Evolutionary conservation across 2,329 filamentous ascomycete genomes (phyloP).

Genomic region (Claviceps quebecensis): DNA sequence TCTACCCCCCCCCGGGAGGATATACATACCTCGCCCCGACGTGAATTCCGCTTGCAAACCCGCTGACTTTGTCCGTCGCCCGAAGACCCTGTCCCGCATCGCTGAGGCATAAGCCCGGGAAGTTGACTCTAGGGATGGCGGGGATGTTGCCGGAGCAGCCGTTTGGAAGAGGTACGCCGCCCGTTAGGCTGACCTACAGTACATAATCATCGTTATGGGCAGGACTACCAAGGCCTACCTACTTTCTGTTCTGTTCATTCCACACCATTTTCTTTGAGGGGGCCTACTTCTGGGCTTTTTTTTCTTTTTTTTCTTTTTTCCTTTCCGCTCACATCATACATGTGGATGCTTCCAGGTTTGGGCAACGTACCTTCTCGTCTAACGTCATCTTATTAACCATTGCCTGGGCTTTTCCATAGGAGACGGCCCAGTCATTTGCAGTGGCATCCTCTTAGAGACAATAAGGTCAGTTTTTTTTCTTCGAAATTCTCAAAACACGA

Average conservation of each 20-base stretch:
- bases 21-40: slow-evolving; percentile 23
- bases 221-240: no score
- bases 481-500: no score
- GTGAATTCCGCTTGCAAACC: slow-evolving; percentile 27
- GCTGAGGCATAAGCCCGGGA: slow-evolving; percentile 30
- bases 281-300: background rate
- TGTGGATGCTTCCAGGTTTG: background rate
- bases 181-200: slow-evolving; percentile 50
- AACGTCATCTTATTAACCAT: slow-evolving; percentile 62
- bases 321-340: no score
- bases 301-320: background rate
- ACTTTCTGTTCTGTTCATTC: no score
- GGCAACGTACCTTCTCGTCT: slow-evolving; percentile 44
- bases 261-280: no score
- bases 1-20: no score
- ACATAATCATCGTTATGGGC: no score
- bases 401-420: slow-evolving; percentile 50
- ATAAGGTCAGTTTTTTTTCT: background rate
- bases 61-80: slow-evolving; percentile 26
- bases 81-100: slow-evolving; percentile 32
- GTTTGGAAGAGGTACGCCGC: slow-evolving; percentile 43
- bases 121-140: slow-evolving; percentile 23
- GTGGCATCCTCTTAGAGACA: background rate
- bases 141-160: slow-evolving; percentile 32
- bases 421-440: slow-evolving; percentile 45